Evolutionary conservation across 1,284 basidiomycete genomes (phyloP), one percentile per base, ranked within the genome.

Genomic region (Anthracocystis walkeri): DNA sequence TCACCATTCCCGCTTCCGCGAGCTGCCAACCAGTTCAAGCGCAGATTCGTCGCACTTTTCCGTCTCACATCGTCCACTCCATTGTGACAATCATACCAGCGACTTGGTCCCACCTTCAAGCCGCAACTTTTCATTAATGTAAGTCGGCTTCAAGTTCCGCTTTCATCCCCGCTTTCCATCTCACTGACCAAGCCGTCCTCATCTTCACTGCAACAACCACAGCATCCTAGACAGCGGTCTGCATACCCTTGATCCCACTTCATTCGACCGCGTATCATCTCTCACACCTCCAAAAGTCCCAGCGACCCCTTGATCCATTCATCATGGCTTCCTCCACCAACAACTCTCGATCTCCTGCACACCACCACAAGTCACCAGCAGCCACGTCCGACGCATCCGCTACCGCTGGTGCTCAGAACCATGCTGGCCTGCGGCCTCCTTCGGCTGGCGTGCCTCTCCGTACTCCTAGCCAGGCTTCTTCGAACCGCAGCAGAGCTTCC

Each of bases 301-400:
- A 51, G 38, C 59, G 38, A 53, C 25, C 50, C 62, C 14, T 16
- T 49, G 35, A 5, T 23, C 40, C 23, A n/a, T 33, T 48, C 65
- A 63, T 53, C 51, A 75, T 71, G 73, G 64, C 64, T 31, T 55
- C 73, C 25, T 55, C 67, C 41, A 54, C 53, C 46, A 60, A 58
- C 56, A 60, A 52, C 54, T 23, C 61, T 38, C 61, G 61, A 38
- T 55, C 68, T 29, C 46, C 56, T 40, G 67, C 59, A 45, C 55
- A 69, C 65, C 71, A 44, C 59, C 74, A 57, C 65, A 62, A 48
- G 52, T 29, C 54, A 25, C 52, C 71, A 18, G 58, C 64, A 8
- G 35, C 59, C 45, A 61, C 61, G 58, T 56, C 62, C 16, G 60
- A 40, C 41, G 51, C 63, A 14, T 33, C 52, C 16, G 58, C 52